A percentile compares a stretch with the other conserved stretches of the same genome.
These are phyloP conservation scores for Cyclostephanos invisitatus DNA, from an alignment of 108 stramenopile genomes.

Conservation along the genomic window DNA sequence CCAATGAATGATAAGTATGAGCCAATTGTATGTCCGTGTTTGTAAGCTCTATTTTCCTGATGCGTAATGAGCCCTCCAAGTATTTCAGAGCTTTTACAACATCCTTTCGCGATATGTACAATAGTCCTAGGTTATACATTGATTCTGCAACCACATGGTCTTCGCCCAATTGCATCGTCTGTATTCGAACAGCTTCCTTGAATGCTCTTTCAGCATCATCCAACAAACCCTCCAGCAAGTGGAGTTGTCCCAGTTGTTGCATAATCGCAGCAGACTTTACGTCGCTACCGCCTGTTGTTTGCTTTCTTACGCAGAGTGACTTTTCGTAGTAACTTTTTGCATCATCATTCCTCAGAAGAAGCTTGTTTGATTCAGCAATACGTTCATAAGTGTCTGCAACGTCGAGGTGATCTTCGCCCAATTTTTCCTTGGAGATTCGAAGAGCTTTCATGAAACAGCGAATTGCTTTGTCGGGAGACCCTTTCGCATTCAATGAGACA, in stretches of 20 bases:
- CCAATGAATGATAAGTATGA: conserved; percentile 44
- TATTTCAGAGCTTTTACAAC: conserved; percentile 40
- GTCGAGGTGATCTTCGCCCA: conserved; percentile 58
- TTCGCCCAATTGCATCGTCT: conserved; percentile 37
- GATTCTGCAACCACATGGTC: conserved; percentile 50
- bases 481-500: conserved; percentile 54
- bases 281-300: conserved; percentile 29
- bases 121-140: conserved; percentile 37
- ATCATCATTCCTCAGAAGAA: conserved; percentile 34
- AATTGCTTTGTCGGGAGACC: conserved; percentile 53
- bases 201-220: conserved; percentile 54
- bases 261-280: conserved; percentile 43
- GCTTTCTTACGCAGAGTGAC: conserved; percentile 42
- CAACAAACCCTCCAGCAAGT: conserved; percentile 11
- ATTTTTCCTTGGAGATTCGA: conserved; percentile 34
- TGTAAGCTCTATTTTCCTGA: conserved; percentile 31
- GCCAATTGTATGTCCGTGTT: conserved; percentile 16
- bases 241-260: conserved; percentile 46
- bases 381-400: conserved; percentile 56
- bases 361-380: conserved; percentile 43
- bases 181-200: conserved; percentile 49
- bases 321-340: conserved; percentile 50
- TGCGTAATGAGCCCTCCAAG: conserved; percentile 47
- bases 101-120: conserved; percentile 36
- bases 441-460: conserved; percentile 49